phyloP scores from a whole-genome alignment of 73 alveolate genomes.

The Effrenium voratum region DNA sequence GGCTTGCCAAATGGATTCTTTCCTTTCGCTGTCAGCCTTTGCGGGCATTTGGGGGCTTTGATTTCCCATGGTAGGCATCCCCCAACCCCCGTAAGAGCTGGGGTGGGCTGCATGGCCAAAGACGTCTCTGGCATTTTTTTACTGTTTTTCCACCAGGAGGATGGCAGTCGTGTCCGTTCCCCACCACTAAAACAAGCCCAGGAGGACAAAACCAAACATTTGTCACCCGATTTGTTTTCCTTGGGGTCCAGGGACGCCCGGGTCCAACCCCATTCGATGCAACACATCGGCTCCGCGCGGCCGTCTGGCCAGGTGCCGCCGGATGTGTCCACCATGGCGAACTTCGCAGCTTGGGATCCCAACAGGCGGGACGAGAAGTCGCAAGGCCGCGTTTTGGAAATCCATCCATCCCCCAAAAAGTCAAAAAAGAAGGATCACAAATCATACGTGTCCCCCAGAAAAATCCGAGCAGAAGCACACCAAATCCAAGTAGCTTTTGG shows the following conservation, averaged over 20 bases:
- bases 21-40: not conserved
- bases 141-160: no score
- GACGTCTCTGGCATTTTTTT: no score
- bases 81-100: not conserved
- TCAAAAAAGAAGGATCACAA: no score
- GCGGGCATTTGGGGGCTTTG: not conserved
- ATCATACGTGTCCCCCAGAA: no score
- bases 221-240: not conserved
- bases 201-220: not conserved
- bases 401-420: no score
- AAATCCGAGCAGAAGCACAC: no score
- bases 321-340: constrained; percentile 22
- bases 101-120: not conserved
- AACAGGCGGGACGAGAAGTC: not conserved
- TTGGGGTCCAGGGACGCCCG: not conserved
- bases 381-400: no score
- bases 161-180: no score
- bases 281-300: no score
- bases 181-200: no score
- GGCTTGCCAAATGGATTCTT: not conserved
- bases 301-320: constrained; percentile 90
- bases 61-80: not conserved
- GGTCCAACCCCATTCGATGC: not conserved
- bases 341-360: constrained; percentile 81
- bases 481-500: no score